phyloP scores from a whole-genome alignment of 2,329 filamentous ascomycete species.

The Phyllosticta citriasiana region DNA sequence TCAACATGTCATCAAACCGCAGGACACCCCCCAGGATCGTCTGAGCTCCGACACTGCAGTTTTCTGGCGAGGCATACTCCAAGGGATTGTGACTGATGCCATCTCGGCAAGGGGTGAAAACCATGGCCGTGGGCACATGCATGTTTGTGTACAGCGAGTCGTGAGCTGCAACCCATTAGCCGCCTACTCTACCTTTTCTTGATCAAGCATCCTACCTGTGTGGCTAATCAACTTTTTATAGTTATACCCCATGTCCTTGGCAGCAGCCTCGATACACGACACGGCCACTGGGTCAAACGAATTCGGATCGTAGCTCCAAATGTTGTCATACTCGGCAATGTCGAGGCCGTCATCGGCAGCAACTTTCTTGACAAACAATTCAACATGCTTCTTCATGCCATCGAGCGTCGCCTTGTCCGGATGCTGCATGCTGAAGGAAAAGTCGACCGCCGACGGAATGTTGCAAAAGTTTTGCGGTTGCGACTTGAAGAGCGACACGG shows the following conservation, averaged over 20 bases:
- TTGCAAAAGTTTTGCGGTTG: constrained; percentile 2
- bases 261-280: background rate
- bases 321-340: background rate
- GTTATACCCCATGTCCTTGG: background rate
- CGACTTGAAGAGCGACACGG: constrained; percentile 1
- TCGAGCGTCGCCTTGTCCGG: background rate
- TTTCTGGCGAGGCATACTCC: constrained; percentile 51
- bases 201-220: background rate
- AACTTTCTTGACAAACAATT: background rate
- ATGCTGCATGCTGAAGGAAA: constrained; percentile 7
- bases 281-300: background rate
- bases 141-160: constrained; percentile 51
- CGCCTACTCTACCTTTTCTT: background rate
- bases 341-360: background rate
- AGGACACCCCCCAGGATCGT: constrained; percentile 13
- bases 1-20: constrained; percentile 15
- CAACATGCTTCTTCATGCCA: background rate
- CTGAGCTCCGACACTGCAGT: constrained; percentile 47
- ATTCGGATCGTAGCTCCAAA: background rate
- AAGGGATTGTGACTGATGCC: constrained; percentile 55
- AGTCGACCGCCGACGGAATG: background rate
- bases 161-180: constrained; percentile 21
- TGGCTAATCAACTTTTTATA: background rate
- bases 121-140: constrained; percentile 54
- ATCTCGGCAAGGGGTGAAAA: constrained; percentile 55